These are phyloP conservation scores for Thelonectria rubi DNA, from an alignment of 2,329 filamentous ascomycete species.

Conservation along the genomic window DNA sequence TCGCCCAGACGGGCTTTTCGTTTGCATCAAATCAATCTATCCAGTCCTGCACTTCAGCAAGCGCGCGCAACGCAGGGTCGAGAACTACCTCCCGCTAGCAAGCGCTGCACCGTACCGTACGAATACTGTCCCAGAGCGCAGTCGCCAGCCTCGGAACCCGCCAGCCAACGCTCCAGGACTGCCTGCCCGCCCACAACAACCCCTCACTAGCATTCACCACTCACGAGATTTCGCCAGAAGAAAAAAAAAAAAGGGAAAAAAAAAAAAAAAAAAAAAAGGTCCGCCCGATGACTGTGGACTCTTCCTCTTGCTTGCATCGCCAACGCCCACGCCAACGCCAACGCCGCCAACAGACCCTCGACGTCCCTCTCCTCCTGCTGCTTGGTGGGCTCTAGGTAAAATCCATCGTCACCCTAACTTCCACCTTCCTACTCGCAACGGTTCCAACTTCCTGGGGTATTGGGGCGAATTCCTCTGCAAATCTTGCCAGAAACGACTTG, in stretches of 20 bases:
- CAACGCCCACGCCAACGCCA: conserved; percentile 11
- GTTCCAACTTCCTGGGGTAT: conserved; percentile 31
- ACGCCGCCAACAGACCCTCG: conserved; percentile 31
- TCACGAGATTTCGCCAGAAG: conserved; percentile 30
- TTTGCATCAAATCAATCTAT: not conserved
- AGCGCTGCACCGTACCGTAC: not conserved
- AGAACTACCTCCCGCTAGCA: not conserved
- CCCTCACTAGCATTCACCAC: conserved; percentile 23
- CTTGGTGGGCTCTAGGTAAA: conserved; percentile 28
- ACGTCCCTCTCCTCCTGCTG: conserved; percentile 22
- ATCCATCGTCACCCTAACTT: not conserved
- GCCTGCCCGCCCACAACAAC: not conserved
- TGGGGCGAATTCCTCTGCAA: conserved; percentile 44
- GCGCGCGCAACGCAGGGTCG: not conserved
- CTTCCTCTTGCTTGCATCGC: conserved; percentile 40
- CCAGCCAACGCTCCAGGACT: too few relatives aligned
- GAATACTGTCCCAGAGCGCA: not conserved
- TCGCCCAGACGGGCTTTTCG: conserved; percentile 8
- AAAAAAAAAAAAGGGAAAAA: too few relatives aligned
- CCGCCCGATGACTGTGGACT: conserved; percentile 32
- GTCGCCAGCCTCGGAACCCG: too few relatives aligned
- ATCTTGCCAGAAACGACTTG: conserved; percentile 43
- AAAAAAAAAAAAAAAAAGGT: conserved; percentile 10
- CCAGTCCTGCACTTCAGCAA: not conserved
- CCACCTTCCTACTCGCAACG: conserved; percentile 25